These are phyloP conservation scores for Anthoceros angustus DNA, from an alignment of 225 moss, liverwort and hornwort species.

Conservation along the genomic window DNA sequence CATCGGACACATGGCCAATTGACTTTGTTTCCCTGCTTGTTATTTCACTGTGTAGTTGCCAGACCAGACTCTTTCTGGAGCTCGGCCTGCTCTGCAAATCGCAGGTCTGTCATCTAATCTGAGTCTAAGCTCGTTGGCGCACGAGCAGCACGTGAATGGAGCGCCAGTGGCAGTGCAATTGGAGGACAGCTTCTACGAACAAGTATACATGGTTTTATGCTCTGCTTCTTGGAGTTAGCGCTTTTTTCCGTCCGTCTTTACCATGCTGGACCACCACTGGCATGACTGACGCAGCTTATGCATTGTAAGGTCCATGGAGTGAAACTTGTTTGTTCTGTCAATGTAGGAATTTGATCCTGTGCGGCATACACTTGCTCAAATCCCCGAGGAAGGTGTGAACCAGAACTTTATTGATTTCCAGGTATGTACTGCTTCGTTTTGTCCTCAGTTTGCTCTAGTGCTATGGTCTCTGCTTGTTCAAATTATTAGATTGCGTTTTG, in stretches of 20 bases:
- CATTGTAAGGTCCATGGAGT: neutral
- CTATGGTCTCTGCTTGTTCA: neutral
- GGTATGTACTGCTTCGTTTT: slow-evolving; percentile 19
- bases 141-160: slow-evolving; percentile 19
- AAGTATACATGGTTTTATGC: slow-evolving; percentile 16
- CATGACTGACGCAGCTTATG: neutral
- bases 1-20: no score
- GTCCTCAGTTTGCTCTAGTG: neutral
- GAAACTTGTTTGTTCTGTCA: neutral
- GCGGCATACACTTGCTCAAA: slow-evolving; percentile 63
- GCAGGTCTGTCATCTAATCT: slow-evolving; percentile 67
- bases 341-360: slow-evolving; percentile 55
- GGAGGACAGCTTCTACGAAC: slow-evolving; percentile 43
- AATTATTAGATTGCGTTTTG: neutral
- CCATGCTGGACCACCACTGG: no score
- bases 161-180: slow-evolving; percentile 43
- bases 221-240: neutral
- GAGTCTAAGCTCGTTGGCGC: slow-evolving; percentile 29
- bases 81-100: slow-evolving; percentile 60
- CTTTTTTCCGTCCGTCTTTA: neutral
- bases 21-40: no score
- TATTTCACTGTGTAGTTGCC: slow-evolving; percentile 30
- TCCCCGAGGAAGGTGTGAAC: slow-evolving; percentile 60
- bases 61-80: slow-evolving; percentile 64
- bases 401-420: slow-evolving; percentile 66